Evolutionary conservation across 441 rosid genomes (phyloP), one percentile per base, ranked within the genome.

Genomic region (Metrosideros polymorpha): DNA sequence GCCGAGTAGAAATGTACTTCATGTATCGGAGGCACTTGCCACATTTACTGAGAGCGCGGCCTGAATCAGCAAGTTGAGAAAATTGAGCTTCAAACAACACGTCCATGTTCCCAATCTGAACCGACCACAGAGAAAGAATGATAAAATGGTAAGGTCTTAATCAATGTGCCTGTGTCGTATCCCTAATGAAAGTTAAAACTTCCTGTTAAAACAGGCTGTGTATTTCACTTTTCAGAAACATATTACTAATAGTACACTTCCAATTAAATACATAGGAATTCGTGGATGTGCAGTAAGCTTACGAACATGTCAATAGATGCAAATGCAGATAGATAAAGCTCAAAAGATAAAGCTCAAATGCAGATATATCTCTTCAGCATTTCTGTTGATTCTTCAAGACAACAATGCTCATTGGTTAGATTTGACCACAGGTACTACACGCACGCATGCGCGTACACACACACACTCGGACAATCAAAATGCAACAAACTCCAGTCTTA

Each of bases 11-110:
- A 88, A 97, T 94, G 91, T 96, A 91, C 89, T 96, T 97, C 99
- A 97, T 95, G 92, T 96, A 97, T 84, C 98, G 95, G 90, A 95
- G 90, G 91, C 98, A 97, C 91, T 97, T 97, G 88, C 98, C 98
- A 88, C 98, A 97, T 93, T 94, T 97, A 91, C 98, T 96, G 77
- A 97, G 93, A 86, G 89, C 90, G 27, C 97, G 95, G 49, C 99
- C 99, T 29, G 99, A 91, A 88, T 94, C 96, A 77, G 94, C 94
- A 85, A 95, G 94, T 50, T 95, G 96, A 71, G 99, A 97, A 89
- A 97, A 97, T 85, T 95, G 98, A 82, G 98, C 95, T 92, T 97
- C 99, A 91, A 96, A 97, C 85, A 97, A 92, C 53, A 94, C 91
- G 90, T 97, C 99, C 99, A 97, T 96, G 92, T 93, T 94, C 83